Percentiles rank a stretch among this genome's conserved stretches.
These are phyloP conservation scores for Ophryocystis elektroscirrha DNA, from an alignment of 169 alveolate species.

Conservation along the genomic window DNA sequence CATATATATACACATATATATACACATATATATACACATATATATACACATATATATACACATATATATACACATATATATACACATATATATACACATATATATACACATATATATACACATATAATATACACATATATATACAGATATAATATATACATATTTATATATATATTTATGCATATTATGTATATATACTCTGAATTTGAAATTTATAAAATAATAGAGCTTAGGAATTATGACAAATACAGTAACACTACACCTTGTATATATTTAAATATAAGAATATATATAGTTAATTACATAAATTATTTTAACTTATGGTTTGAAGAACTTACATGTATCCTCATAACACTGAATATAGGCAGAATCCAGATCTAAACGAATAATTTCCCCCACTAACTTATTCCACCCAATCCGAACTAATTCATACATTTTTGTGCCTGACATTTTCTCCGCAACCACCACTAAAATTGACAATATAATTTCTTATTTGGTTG, in stretches of 20 bases:
- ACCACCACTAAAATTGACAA: constrained; percentile 77
- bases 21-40: too few relatives aligned
- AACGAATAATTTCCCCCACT: constrained; percentile 89
- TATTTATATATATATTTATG: neutral
- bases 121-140: too few relatives aligned
- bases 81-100: too few relatives aligned
- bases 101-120: neutral
- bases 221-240: neutral
- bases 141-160: too few relatives aligned
- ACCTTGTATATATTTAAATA: neutral
- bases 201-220: neutral
- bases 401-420: constrained; percentile 81
- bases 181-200: neutral
- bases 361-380: constrained; percentile 88
- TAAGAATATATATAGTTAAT: neutral
- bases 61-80: too few relatives aligned
- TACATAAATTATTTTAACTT: neutral
- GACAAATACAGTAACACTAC: neutral
- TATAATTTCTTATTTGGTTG: too few relatives aligned
- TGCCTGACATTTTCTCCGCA: constrained; percentile 94
- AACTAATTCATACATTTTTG: constrained; percentile 91
- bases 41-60: too few relatives aligned
- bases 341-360: constrained; percentile 94
- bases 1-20: too few relatives aligned
- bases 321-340: constrained; percentile 22